Conservation (phyloP, 495 filamentous ascomycete genomes). For the Penicillium crystallinum region DNA sequence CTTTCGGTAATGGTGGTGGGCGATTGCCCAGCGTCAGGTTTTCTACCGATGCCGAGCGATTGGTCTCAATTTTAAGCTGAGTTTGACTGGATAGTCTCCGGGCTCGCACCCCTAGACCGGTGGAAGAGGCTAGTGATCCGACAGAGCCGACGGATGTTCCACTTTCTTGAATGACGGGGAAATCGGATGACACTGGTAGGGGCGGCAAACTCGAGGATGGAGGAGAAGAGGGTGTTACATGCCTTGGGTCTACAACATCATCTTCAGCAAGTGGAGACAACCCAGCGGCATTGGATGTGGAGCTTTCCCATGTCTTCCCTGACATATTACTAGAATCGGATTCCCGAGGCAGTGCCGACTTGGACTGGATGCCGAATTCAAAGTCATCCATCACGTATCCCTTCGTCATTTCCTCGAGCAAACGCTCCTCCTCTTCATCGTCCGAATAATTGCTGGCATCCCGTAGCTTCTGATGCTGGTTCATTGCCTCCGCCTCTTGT, state of each 20-base stretch:
- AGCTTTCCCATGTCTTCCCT: slow-evolving; percentile 82
- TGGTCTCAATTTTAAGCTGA: slow-evolving; percentile 88
- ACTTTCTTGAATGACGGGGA: slow-evolving; percentile 18
- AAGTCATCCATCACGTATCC: slow-evolving; percentile 87
- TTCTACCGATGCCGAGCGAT: slow-evolving; percentile 40
- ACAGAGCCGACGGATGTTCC: slow-evolving; percentile 28
- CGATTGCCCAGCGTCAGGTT: slow-evolving; percentile 21
- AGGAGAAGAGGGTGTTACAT: slow-evolving; percentile 24
- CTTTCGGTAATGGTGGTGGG: slow-evolving; percentile 29
- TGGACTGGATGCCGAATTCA: slow-evolving; percentile 67
- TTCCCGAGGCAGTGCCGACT: slow-evolving; percentile 75
- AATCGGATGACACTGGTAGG: slow-evolving; percentile 22
- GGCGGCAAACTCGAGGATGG: slow-evolving; percentile 27
- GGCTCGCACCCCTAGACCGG: slow-evolving; percentile 60
- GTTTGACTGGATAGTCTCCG: slow-evolving; percentile 77
- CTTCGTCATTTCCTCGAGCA: slow-evolving; percentile 88
- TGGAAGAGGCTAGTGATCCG: slow-evolving; percentile 28
- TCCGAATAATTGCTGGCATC: slow-evolving; percentile 42
- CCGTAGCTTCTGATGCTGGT: slow-evolving; percentile 30
- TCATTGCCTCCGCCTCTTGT: slow-evolving; percentile 64
- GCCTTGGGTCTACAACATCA: slow-evolving; percentile 26
- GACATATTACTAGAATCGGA: slow-evolving; percentile 85
- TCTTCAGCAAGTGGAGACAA: slow-evolving; percentile 76
- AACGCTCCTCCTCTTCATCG: slow-evolving; percentile 82
- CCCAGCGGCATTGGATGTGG: slow-evolving; percentile 69